Evolutionary conservation across 106 monocot species (phyloP).

Genomic region (Dendrobium catenatum): DNA sequence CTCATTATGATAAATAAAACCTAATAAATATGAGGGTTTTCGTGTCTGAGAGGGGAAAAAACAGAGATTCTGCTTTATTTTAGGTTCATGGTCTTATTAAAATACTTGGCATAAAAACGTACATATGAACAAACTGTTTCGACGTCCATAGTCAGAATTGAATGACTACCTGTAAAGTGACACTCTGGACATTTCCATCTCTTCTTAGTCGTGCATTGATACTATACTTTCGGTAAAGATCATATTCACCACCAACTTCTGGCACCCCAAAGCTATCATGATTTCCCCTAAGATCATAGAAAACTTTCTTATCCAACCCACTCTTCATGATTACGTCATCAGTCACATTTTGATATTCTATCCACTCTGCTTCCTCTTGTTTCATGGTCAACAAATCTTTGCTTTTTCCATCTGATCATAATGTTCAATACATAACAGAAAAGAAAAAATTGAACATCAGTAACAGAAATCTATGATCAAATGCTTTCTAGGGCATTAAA

Average conservation of each 20-base stretch:
- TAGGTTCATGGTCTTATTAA: neutral
- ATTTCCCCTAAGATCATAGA: conserved; percentile 94
- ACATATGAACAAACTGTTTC: neutral
- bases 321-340: conserved; percentile 50
- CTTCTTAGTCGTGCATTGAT: conserved; percentile 50
- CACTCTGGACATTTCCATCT: conserved; percentile 54
- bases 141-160: neutral
- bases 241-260: conserved; percentile 47
- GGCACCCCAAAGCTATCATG: conserved; percentile 94
- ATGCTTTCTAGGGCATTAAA: neutral
- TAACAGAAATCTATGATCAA: neutral
- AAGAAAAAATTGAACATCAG: neutral
- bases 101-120: neutral
- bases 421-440: neutral
- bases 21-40: neutral
- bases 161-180: conserved; percentile 53
- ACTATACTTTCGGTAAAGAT: conserved; percentile 82
- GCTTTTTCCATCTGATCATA: conserved; percentile 86
- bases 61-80: neutral
- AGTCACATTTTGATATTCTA: conserved; percentile 60
- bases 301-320: conserved; percentile 63
- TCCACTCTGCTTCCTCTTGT: conserved; percentile 91
- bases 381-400: conserved; percentile 92
- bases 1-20: neutral
- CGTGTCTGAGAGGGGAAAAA: neutral